Evolutionary conservation across 208 protist species (phyloP), one percentile per base, ranked within the genome.

Genomic region (Tetramitus jugosus): DNA sequence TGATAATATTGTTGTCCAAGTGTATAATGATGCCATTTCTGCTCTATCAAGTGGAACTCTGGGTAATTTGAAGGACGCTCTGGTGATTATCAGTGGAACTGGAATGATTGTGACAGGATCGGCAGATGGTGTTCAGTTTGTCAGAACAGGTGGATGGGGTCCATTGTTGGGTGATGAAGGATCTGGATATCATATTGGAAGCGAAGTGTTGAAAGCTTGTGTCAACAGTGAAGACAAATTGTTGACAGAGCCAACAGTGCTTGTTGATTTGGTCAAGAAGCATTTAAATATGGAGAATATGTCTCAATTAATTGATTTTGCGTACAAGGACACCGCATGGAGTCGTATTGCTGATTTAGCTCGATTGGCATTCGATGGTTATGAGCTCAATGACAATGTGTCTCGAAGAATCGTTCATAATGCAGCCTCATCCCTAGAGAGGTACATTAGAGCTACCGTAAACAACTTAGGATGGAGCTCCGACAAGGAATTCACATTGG

Each of bases 121-220:
- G 6, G 26, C 35, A 29, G n/a, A 75, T 75, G 68, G 45, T 26
- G 14, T 60, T 39, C 7, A n/a, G 26, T 71, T 52, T 46, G 40
- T 13, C 6, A 75, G 68, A 60, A 75, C n/a, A 60, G 43, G 68
- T 37, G 68, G 68, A 40, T 75, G 68, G 68, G 68, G 68, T 29
- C 45, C 40, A 60, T 35, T 75, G n/a, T 39, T 75, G n/a, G n/a
- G n/a, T 35, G 65, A 71, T 49, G 3, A 37, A 49, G 65, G 65
- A 42, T 49, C 10, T 71, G 65, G 39, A 31, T 71, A 26, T 4
- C 49, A 13, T 7, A 29, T 71, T 46, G 65, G 65, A 4, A 37
- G 20, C 49, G n/a, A 49, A 71, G 40, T 71, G 0, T 71, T 71
- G 26, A 4, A 13, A 33, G 49, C 39, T 33, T 35, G 10, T 23